phyloP scores from a whole-genome alignment of 129 eudicot species.

The Flaveria ramosissima region DNA sequence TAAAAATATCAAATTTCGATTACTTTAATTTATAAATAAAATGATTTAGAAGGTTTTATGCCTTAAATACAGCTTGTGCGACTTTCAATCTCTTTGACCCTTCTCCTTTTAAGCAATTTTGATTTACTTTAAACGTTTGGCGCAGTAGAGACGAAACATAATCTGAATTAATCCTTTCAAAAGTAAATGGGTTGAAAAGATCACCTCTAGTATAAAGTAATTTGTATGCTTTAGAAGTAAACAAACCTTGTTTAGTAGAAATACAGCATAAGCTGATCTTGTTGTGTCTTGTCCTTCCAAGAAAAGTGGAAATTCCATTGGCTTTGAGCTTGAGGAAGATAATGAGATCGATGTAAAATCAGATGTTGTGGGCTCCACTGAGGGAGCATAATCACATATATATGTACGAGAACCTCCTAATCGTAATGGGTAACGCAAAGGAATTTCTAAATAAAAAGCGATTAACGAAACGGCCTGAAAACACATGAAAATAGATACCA shows the following conservation, averaged over 20 bases:
- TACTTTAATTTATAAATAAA: background rate
- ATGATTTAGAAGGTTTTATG: background rate
- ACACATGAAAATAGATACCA: background rate
- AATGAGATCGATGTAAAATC: constrained; percentile 47
- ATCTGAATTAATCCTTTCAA: background rate
- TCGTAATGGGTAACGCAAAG: constrained; percentile 84
- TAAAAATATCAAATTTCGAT: background rate
- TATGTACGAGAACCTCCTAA: constrained; percentile 98
- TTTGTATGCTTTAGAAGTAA: background rate
- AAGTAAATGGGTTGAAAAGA: background rate
- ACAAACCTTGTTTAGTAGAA: constrained; percentile 86
- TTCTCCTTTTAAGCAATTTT: background rate
- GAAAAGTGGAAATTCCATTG: constrained; percentile 88
- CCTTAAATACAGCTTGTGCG: background rate
- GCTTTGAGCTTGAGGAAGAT: constrained; percentile 51
- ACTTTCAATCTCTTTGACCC: background rate
- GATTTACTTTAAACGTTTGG: background rate
- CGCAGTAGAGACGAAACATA: background rate
- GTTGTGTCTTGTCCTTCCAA: constrained; percentile 98
- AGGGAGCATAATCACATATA: constrained; percentile 82
- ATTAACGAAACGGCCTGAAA: constrained; percentile 80
- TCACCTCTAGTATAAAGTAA: background rate
- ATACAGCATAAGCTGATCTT: constrained; percentile 97
- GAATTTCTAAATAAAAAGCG: constrained; percentile 84
- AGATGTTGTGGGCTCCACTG: constrained; percentile 59